These are phyloP conservation scores for Fusarium pseudoanthophilum DNA, from an alignment of 2,329 filamentous ascomycete genomes.

Conservation along the genomic window DNA sequence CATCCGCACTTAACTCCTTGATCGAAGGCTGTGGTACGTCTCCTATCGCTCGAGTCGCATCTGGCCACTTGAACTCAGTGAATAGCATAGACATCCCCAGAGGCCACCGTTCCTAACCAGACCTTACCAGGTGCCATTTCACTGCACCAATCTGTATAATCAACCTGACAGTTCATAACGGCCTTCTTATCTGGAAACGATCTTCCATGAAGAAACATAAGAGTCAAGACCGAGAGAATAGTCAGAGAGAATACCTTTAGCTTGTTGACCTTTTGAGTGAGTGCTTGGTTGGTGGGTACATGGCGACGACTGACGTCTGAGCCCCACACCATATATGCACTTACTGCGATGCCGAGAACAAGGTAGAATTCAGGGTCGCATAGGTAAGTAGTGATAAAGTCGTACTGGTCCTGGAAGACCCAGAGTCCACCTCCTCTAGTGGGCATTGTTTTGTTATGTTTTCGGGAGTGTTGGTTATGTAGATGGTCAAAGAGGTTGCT, in stretches of 20 bases:
- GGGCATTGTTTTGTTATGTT: not conserved
- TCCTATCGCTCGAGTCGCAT: fast-evolving
- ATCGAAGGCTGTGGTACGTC: fast-evolving
- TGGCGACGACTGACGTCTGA: fast-evolving
- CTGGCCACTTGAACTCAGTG: not conserved
- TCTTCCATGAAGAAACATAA: not conserved
- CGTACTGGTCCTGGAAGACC: not conserved
- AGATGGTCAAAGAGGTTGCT: not conserved
- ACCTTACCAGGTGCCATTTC: not conserved
- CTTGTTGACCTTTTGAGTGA: not conserved
- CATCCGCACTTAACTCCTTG: not conserved
- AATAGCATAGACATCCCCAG: not conserved
- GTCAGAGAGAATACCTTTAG: not conserved
- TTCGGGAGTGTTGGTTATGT: not conserved
- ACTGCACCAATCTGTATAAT: not conserved
- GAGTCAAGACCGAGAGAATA: fast-evolving
- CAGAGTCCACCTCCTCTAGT: not conserved
- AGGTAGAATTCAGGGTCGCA: not conserved
- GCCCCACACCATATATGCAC: not conserved
- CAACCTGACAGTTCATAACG: not conserved
- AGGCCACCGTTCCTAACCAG: not conserved
- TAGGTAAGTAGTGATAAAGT: not conserved
- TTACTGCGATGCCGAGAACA: not conserved
- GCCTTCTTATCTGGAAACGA: not conserved
- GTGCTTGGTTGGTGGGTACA: not conserved